phyloP scores from a whole-genome alignment of 2,329 filamentous ascomycete species.

The Aspergillus japonicus region DNA sequence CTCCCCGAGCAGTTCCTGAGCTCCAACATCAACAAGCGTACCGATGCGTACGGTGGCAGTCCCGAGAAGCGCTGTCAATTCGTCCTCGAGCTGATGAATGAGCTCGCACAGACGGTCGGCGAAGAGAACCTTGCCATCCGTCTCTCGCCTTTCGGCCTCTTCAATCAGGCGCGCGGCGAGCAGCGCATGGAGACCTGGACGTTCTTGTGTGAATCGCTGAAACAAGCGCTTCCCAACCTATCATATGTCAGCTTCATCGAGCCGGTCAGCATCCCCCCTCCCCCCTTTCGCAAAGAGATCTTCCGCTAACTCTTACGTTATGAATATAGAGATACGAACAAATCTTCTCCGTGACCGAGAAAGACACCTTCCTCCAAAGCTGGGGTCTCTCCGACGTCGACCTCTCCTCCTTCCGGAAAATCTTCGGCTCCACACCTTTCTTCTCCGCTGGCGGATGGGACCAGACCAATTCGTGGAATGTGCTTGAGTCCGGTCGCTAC shows the following conservation, averaged over 20 bases:
- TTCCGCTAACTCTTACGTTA: background rate
- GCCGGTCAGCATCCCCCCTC: constrained; percentile 34
- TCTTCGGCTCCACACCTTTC: constrained; percentile 55
- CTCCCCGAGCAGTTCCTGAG: constrained; percentile 55
- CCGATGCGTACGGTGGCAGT: constrained; percentile 52
- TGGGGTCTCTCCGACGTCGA: constrained; percentile 51
- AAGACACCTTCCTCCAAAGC: constrained; percentile 49
- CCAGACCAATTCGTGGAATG: constrained; percentile 51
- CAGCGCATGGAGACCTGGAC: constrained; percentile 56
- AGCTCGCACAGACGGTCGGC: constrained; percentile 47
- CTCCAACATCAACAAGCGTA: constrained; percentile 51
- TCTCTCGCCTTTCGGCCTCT: constrained; percentile 51
- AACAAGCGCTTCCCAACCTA: constrained; percentile 43
- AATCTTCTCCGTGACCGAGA: constrained; percentile 50
- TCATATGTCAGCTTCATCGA: constrained; percentile 59
- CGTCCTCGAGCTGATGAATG: constrained; percentile 54
- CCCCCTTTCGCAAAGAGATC: background rate
- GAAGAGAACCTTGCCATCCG: constrained; percentile 48
- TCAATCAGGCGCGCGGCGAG: constrained; percentile 52
- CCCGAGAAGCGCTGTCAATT: constrained; percentile 57
- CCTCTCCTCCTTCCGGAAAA: constrained; percentile 50
- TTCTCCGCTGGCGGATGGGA: constrained; percentile 57
- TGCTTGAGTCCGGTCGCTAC: constrained; percentile 49
- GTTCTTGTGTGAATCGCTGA: constrained; percentile 51
- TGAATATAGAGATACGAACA: constrained; percentile 49